Evolutionary conservation across 108 stramenopile species (phyloP), one percentile per base, ranked within the genome.

Genomic region (Chaetoceros tenuissimus): DNA sequence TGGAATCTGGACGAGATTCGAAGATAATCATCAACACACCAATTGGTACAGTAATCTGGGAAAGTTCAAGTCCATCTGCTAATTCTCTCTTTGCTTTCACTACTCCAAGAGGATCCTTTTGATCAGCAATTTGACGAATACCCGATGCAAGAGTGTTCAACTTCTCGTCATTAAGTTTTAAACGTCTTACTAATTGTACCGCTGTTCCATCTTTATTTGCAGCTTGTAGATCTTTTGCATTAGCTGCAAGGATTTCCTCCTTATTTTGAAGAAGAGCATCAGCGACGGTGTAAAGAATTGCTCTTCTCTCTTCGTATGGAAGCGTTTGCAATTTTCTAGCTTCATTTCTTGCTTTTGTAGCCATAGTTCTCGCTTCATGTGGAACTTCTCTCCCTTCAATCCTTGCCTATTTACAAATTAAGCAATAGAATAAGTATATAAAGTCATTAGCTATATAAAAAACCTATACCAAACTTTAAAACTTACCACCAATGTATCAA

Each of bases 11-110:
- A 40, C 98, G 71, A 23, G 87, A 86, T 64, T 99, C 98, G 55
- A 99, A 99, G 46, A 99, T 93, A 53, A 99, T 88, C 79, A 96
- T 89, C 28, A 99, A 63, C 18, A 99, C 97, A 5, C 98, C 98
- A 71, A 99, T 97, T 24, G 98, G 94, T 0, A 89, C 86, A 3
- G 96, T 94, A 23, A 80, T 88, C 29, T 87, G 84, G 20, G 88
- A 81, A 19, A 99, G 82, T 44, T 76, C 78, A 57, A 97, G 69
- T 34, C 94, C 94, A 46, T 93, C 93, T 3, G 85, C 74, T n/a
- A 99, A 53, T 72, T 98, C 97, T 21, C 85, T 50, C 44, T 82
- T 86, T 53, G 67, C 58, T 59, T 89, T 86, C 2, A 89, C 72
- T 22, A 94, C 87, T 34, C 84, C 82, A 18, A 89, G 69, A 30